These are phyloP conservation scores for Pichia sp. DNA, from an alignment of 1,139 yeast species.

Conservation along the genomic window DNA sequence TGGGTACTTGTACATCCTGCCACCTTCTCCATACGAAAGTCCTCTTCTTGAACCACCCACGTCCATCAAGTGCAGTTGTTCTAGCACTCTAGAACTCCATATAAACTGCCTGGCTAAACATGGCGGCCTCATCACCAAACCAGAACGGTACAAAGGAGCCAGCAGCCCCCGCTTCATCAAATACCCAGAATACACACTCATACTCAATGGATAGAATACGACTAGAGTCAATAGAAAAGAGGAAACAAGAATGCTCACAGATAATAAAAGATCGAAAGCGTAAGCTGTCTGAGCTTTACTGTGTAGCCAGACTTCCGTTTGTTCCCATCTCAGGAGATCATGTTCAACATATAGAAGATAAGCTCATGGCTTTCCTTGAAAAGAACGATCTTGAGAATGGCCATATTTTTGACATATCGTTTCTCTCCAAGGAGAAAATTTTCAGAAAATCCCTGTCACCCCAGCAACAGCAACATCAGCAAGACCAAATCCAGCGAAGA, in stretches of 20 bases:
- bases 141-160: conserved; percentile 1
- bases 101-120: neutral
- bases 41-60: neutral
- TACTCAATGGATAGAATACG: conserved; percentile 41
- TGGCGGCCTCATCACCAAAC: neutral
- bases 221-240: conserved; percentile 41
- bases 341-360: conserved; percentile 37
- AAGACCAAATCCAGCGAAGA: conserved; percentile 21
- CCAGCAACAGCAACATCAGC: conserved; percentile 20
- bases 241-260: conserved; percentile 39
- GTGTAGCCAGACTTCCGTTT: conserved; percentile 45
- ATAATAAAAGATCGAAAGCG: conserved; percentile 40
- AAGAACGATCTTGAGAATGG: conserved; percentile 43
- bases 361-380: conserved; percentile 40
- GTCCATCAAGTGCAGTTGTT: neutral
- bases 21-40: neutral
- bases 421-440: conserved; percentile 30
- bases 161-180: neutral
- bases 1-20: neutral
- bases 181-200: conserved; percentile 13
- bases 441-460: conserved; percentile 27
- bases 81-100: neutral
- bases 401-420: conserved; percentile 33
- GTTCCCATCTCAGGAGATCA: conserved; percentile 37
- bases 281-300: conserved; percentile 52